These are phyloP conservation scores for Pezicula neosporulosa DNA, from an alignment of 2,329 filamentous ascomycete genomes.

Conservation along the genomic window DNA sequence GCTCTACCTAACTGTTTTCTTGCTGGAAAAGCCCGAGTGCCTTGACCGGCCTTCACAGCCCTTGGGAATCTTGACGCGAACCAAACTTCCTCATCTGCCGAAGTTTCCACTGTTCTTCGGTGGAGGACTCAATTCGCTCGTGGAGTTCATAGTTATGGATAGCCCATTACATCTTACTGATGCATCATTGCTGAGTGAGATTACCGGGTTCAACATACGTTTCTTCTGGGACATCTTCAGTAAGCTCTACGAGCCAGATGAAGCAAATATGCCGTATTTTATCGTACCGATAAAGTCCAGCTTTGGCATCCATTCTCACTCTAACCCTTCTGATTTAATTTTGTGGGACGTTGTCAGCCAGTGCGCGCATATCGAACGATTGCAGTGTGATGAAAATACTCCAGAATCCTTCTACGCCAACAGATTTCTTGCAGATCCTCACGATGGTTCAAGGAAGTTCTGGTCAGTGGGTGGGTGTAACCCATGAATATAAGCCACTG, in stretches of 20 bases:
- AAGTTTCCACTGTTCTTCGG: conserved; percentile 71
- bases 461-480: conserved; percentile 47
- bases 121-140: conserved; percentile 53
- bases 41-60: conserved; percentile 59
- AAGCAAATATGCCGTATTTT: conserved; percentile 75
- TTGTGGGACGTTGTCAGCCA: conserved; percentile 57
- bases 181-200: conserved; percentile 40
- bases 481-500: conserved; percentile 55
- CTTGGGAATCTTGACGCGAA: conserved; percentile 68
- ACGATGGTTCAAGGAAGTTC: conserved; percentile 62
- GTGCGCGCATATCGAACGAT: conserved; percentile 29
- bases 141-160: conserved; percentile 45
- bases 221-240: conserved; percentile 86
- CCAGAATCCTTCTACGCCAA: conserved; percentile 47
- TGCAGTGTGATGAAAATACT: conserved; percentile 35
- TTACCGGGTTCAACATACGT: conserved; percentile 72
- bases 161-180: conserved; percentile 38
- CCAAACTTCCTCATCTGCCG: conserved; percentile 60
- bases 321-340: conserved; percentile 36
- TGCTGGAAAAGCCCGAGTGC: conserved; percentile 50
- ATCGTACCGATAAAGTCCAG: conserved; percentile 55
- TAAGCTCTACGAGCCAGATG: conserved; percentile 69
- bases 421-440: conserved; percentile 54
- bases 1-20: conserved; percentile 61
- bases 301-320: not conserved